These are phyloP conservation scores for Amylostereum areolatum DNA, from an alignment of 1,284 basidiomycete genomes.

Conservation along the genomic window DNA sequence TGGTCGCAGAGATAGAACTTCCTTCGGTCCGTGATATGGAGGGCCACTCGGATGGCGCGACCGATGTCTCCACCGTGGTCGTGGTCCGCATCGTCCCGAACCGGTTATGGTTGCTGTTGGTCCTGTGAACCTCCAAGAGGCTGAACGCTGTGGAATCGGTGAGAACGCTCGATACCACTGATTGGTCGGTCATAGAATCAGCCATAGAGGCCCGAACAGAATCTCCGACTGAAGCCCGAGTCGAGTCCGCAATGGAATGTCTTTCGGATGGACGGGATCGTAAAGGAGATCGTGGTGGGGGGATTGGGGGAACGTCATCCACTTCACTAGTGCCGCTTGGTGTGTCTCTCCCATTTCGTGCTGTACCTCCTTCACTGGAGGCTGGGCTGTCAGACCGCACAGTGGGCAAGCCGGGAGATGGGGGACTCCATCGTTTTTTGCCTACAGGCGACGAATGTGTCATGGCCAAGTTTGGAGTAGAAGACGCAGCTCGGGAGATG, in stretches of 20 bases:
- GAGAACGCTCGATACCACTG: slow-evolving; percentile 38
- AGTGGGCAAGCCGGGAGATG: slow-evolving; percentile 42
- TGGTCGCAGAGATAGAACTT: slow-evolving; percentile 37
- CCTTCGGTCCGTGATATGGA: slow-evolving; percentile 61
- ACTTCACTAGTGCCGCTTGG: slow-evolving; percentile 17
- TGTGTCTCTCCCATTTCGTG: slow-evolving; percentile 10
- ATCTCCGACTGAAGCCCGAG: slow-evolving; percentile 36
- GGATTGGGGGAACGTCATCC: slow-evolving; percentile 32
- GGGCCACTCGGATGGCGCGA: slow-evolving; percentile 43
- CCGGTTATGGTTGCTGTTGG: slow-evolving; percentile 42
- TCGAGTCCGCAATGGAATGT: slow-evolving; percentile 35
- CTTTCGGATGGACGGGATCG: slow-evolving; percentile 34
- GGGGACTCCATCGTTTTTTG: slow-evolving; percentile 47
- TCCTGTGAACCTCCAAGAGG: slow-evolving; percentile 42
- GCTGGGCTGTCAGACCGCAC: slow-evolving; percentile 46
- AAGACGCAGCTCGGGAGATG: slow-evolving; percentile 40
- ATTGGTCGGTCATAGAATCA: slow-evolving; percentile 32
- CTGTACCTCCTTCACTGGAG: too few relatives aligned
- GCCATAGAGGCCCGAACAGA: slow-evolving; percentile 26
- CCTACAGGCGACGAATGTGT: slow-evolving; percentile 21
- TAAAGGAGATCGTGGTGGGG: slow-evolving; percentile 50
- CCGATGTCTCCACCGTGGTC: slow-evolving; percentile 70
- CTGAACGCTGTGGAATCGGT: slow-evolving; percentile 56
- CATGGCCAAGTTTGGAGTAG: slow-evolving; percentile 52
- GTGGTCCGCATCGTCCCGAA: slow-evolving; percentile 75